Percentiles rank a stretch among this genome's conserved stretches.
These are phyloP conservation scores for Phytophthora hybrid DNA, from an alignment of 352 stramenopile genomes.

Conservation along the genomic window DNA sequence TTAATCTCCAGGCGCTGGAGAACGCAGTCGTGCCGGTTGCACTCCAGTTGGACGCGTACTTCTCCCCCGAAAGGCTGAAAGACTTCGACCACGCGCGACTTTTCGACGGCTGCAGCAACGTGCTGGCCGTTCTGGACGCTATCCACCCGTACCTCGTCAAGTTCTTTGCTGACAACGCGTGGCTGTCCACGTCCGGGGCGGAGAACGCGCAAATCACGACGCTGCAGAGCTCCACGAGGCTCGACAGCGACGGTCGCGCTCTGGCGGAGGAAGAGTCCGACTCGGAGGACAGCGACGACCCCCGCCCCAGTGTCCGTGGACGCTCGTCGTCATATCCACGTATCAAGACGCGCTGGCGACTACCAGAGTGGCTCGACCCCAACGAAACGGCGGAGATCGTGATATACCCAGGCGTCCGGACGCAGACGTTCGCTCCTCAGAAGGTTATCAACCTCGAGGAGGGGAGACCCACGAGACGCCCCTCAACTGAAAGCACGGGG, in stretches of 20 bases:
- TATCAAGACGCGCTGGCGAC: conserved; percentile 39
- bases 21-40: conserved; percentile 40
- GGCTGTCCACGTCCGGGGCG: conserved; percentile 35
- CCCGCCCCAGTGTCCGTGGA: conserved; percentile 23
- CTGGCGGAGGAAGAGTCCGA: conserved; percentile 46
- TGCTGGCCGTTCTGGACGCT: conserved; percentile 67
- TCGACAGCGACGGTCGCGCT: conserved; percentile 39
- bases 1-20: conserved; percentile 42
- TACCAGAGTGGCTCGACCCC: conserved; percentile 59
- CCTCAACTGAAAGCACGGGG: conserved; percentile 31
- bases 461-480: conserved; percentile 14
- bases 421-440: conserved; percentile 56
- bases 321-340: conserved; percentile 39
- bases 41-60: conserved; percentile 61
- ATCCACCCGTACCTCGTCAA: conserved; percentile 65
- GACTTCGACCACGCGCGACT: conserved; percentile 63
- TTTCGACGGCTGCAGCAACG: conserved; percentile 65
- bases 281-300: conserved; percentile 46
- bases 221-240: conserved; percentile 45
- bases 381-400: conserved; percentile 57
- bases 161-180: conserved; percentile 58
- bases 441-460: conserved; percentile 71
- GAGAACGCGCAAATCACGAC: conserved; percentile 53
- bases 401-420: conserved; percentile 59
- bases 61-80: conserved; percentile 47